Percentiles rank a stretch among this genome's conserved stretches.
Conservation (phyloP, 768 basidiomycete genomes). For the Tricholoma matsutake region DNA sequence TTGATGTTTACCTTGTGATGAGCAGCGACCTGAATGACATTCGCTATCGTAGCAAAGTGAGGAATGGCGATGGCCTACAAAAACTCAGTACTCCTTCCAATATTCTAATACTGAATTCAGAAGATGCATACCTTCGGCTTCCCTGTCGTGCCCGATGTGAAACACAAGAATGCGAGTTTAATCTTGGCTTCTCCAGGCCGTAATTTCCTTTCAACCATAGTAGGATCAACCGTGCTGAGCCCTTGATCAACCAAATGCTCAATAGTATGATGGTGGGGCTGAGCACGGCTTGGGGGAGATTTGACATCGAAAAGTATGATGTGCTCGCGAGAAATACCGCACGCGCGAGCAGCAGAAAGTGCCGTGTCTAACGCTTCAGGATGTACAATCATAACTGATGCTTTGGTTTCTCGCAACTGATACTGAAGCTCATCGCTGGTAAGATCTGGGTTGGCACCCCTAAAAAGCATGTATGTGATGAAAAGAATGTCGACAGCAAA, state of each 20-base stretch:
- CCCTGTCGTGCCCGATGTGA: conserved; percentile 75
- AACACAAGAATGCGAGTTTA: conserved; percentile 68
- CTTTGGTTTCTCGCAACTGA: conserved; percentile 49
- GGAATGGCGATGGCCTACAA: conserved; percentile 57
- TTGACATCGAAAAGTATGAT: conserved; percentile 38
- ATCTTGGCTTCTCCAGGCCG: conserved; percentile 59
- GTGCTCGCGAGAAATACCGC: conserved; percentile 37
- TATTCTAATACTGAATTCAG: neutral
- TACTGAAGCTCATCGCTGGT: conserved; percentile 51
- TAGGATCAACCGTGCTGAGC: conserved; percentile 25
- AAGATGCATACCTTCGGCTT: conserved; percentile 53
- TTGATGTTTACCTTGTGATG: conserved; percentile 49
- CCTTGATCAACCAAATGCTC: conserved; percentile 50
- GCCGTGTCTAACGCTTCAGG: conserved; percentile 43
- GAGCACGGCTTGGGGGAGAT: neutral
- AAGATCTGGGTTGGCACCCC: conserved; percentile 64
- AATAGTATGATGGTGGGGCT: conserved; percentile 31
- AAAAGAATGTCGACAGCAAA: neutral
- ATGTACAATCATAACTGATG: conserved; percentile 45
- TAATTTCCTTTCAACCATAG: conserved; percentile 50
- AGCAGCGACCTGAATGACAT: conserved; percentile 56
- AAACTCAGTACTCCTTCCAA: neutral
- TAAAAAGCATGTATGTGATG: conserved; percentile 14
- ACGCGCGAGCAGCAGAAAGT: conserved; percentile 35
- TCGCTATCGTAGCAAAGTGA: conserved; percentile 57